Evolutionary conservation across 805 yeast species (phyloP).

Genomic region (Ogataea dorogensis): DNA sequence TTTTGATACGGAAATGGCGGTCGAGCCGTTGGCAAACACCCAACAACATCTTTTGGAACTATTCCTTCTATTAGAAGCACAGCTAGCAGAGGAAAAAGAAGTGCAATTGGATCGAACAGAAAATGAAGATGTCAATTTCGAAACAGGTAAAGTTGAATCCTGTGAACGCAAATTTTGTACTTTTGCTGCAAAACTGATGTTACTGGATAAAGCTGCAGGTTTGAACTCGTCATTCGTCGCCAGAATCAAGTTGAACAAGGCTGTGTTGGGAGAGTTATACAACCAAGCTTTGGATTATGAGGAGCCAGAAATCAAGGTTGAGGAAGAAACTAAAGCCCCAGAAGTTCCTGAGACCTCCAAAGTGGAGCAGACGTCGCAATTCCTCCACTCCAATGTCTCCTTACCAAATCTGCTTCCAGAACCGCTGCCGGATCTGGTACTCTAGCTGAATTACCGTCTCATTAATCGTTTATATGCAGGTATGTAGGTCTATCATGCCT

Average conservation of each 20-base stretch:
- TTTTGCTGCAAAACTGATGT: conserved; percentile 24
- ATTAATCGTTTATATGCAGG: conserved; percentile 16
- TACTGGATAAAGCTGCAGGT: conserved; percentile 18
- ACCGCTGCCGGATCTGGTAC: conserved; percentile 9
- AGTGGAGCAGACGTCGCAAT: background rate
- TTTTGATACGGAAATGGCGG: conserved; percentile 30
- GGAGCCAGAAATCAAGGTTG: conserved; percentile 5
- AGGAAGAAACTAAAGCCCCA: background rate
- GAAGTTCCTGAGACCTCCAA: background rate
- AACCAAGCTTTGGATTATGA: conserved; percentile 13
- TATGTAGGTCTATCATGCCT: conserved; percentile 18
- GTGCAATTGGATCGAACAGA: conserved; percentile 49
- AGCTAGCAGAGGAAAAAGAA: conserved; percentile 37
- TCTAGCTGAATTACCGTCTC: conserved; percentile 5
- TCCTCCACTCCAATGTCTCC: conserved; percentile 9
- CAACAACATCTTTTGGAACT: conserved; percentile 38
- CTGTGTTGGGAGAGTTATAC: conserved; percentile 24
- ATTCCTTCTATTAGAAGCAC: conserved; percentile 50
- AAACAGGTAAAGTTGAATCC: conserved; percentile 13
- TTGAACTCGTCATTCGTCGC: conserved; percentile 14
- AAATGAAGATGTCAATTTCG: conserved; percentile 42
- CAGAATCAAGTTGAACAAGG: conserved; percentile 28
- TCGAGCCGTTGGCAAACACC: conserved; percentile 31
- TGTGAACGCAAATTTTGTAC: conserved; percentile 25
- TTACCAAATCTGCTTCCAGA: conserved; percentile 10